These are phyloP conservation scores for Dictyostelium purpureum DNA, from an alignment of 78 protist species.

Conservation along the genomic window DNA sequence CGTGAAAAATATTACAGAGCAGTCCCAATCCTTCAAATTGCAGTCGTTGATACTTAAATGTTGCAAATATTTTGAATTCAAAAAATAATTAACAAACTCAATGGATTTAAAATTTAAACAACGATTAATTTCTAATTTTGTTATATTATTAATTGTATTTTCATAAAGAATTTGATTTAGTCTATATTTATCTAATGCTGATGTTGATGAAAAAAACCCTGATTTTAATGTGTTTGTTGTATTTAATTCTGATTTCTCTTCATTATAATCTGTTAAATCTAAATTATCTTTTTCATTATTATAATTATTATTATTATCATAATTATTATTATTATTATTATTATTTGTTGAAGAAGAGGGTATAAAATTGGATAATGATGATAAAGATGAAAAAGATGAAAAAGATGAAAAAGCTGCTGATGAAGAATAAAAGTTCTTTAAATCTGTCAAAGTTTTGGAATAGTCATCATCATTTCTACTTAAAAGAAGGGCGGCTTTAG, in stretches of 20 bases:
- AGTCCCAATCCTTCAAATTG: slow-evolving; percentile 32
- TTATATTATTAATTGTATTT: slow-evolving; percentile 13
- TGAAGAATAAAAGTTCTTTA: neutral
- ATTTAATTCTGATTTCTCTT: neutral
- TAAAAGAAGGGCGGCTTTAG: neutral
- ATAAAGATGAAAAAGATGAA: neutral
- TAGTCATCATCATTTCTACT: neutral
- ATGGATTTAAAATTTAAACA: slow-evolving; percentile 44
- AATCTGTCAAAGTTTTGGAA: neutral
- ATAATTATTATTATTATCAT: slow-evolving; percentile 21
- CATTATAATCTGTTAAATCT: neutral
- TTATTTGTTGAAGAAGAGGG: neutral
- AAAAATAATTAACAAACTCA: slow-evolving; percentile 38
- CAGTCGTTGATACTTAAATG: slow-evolving; percentile 24
- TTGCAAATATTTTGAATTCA: neutral
- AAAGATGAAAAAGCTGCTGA: neutral
- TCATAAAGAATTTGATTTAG: slow-evolving; percentile 17
- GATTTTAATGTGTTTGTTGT: neutral
- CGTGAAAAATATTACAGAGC: neutral
- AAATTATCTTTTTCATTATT: neutral
- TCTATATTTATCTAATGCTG: slow-evolving; percentile 12
- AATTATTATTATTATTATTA: slow-evolving; percentile 13
- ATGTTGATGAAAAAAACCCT: slow-evolving; percentile 15
- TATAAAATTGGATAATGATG: no score
- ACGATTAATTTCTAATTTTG: neutral